Base-by-base conservation (phyloP, 805 yeast species). In the Komagataella pastoris region DNA sequence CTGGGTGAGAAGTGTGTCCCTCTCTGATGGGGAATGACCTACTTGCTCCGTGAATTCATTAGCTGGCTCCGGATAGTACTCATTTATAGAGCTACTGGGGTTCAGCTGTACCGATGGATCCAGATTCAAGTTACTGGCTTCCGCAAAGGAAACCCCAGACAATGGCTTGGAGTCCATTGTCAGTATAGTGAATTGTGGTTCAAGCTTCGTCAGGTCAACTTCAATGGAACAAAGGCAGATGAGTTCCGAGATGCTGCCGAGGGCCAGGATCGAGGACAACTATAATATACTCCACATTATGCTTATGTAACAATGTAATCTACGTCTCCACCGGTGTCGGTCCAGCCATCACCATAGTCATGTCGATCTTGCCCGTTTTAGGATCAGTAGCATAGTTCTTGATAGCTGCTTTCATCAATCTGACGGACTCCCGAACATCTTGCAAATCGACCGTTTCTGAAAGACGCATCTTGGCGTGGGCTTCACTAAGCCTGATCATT, bases 311-410 rank as follows among this genome's bases (percentile, higher is more conserved):
- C 40, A 4, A 10, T 30, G 14, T 10, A 5, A 30, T 30, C 40
- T 30, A 30, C 40, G 40, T 75, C 65, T 90, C 96, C 3, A 91
- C 87, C 1, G 87, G 76, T 0, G 97, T 86, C 48, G 90, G 89
- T 49, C 98, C 99, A 0, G 98, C 93, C 69, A 91, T 97, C 24
- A 93, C 90, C 64, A 93, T 73, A 65, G 89, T 97, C 97, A 93
- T 89, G 64, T 93, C 99, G 57, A 93, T 93, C 60, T 93, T 79
- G 30, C 99, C 99, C 0, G 99, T 91, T 43, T 83, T 73, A 21
- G 99, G 99, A 69, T 93, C 99, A 2, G 97, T 93, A 14, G 99
- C 99, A 65, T 93, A 93, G 57, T 93, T 98, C 65, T 93, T 93
- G 57, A 93, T 87, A 12, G 99, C 99, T 3, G 95, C 79, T 59